A percentile compares a stretch with the other conserved stretches of the same genome.
These are phyloP conservation scores for Sphagnum fallax DNA, from an alignment of 228 moss, liverwort and hornwort genomes.

Conservation along the genomic window DNA sequence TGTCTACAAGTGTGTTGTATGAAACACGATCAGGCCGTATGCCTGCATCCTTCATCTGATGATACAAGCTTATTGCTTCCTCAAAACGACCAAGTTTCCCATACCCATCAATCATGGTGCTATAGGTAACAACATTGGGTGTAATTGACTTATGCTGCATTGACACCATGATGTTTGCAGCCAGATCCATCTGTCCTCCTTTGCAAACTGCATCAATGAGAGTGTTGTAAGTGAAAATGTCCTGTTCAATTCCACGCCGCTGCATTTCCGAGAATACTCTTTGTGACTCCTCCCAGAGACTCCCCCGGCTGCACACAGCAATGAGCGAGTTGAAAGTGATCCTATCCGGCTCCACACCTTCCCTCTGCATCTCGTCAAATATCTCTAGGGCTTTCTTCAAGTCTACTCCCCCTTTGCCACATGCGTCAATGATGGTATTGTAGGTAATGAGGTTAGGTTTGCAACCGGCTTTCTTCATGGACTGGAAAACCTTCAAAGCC, in stretches of 20 bases:
- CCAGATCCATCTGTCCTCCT: constrained; percentile 91
- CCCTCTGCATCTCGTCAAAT: constrained; percentile 99
- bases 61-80: constrained; percentile 80
- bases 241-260: constrained; percentile 92
- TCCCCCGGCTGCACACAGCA: constrained; percentile 96
- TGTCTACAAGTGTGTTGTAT: constrained; percentile 92
- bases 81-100: constrained; percentile 93
- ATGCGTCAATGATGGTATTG: constrained; percentile 94
- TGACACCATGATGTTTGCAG: constrained; percentile 70
- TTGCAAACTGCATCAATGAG: constrained; percentile 92
- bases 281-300: constrained; percentile 92
- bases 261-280: constrained; percentile 96
- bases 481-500: constrained; percentile 88
- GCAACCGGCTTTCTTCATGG: constrained; percentile 97
- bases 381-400: constrained; percentile 83
- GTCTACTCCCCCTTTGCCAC: constrained; percentile 96
- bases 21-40: constrained; percentile 89
- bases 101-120: constrained; percentile 99
- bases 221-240: constrained; percentile 96
- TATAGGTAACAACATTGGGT: constrained; percentile 92
- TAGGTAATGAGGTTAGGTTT: constrained; percentile 94
- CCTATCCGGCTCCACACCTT: constrained; percentile 95
- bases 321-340: constrained; percentile 96
- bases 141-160: constrained; percentile 75
- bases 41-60: constrained; percentile 93